phyloP scores from a whole-genome alignment of 768 basidiomycete genomes.

The Tricholoma sp. region DNA sequence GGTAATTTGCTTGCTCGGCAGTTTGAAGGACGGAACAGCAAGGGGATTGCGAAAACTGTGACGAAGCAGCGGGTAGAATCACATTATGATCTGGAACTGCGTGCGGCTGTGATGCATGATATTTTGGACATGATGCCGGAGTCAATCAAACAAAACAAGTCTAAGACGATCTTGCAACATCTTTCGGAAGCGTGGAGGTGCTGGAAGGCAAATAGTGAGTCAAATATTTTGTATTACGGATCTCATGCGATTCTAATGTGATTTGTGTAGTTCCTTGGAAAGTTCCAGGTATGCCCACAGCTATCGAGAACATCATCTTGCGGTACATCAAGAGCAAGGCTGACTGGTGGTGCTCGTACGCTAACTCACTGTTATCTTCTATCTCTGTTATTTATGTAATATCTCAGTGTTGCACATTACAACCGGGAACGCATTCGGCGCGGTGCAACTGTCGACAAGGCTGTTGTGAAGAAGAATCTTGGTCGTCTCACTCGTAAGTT shows the following conservation, averaged over 20 bases:
- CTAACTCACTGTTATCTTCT: background rate
- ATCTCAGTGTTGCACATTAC: constrained; percentile 83
- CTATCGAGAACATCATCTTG: constrained; percentile 98
- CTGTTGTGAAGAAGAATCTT: constrained; percentile 98
- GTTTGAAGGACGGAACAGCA: constrained; percentile 96
- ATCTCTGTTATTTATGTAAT: constrained; percentile 2
- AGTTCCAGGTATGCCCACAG: constrained; percentile 98
- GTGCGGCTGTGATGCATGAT: constrained; percentile 99
- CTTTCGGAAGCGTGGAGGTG: constrained; percentile 98
- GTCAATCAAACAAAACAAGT: constrained; percentile 98
- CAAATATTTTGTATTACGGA: background rate
- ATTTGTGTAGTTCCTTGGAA: constrained; percentile 83
- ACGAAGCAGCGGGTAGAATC: constrained; percentile 99
- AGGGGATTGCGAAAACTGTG: constrained; percentile 95
- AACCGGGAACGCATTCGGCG: constrained; percentile 97
- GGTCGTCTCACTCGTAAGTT: constrained; percentile 89
- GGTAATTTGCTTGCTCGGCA: constrained; percentile 97
- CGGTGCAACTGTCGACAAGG: constrained; percentile 96
- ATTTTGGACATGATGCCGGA: constrained; percentile 99
- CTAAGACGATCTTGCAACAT: constrained; percentile 99
- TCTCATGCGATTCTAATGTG: constrained; percentile 1
- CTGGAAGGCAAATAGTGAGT: constrained; percentile 86
- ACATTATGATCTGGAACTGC: constrained; percentile 94
- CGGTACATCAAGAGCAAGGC: constrained; percentile 99
- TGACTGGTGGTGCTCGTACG: constrained; percentile 96